A percentile compares a stretch with the other conserved stretches of the same genome.
phyloP scores from a whole-genome alignment of 2,329 filamentous ascomycete genomes.

The Phyllosticta paracitricarpa region DNA sequence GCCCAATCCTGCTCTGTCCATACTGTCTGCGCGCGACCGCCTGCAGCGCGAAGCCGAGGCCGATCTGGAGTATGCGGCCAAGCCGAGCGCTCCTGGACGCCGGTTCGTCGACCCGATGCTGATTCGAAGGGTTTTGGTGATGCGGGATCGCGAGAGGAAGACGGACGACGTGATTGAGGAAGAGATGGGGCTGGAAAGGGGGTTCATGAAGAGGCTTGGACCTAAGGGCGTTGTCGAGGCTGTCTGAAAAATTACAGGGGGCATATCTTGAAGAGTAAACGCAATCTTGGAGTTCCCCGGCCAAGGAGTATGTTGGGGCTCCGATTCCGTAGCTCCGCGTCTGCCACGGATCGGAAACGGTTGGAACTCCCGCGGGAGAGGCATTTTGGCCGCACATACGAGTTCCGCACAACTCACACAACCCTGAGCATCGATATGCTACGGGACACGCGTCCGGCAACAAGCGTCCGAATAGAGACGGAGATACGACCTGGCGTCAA shows the following conservation, averaged over 20 bases:
- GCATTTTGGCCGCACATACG: too few relatives aligned
- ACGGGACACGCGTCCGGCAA: too few relatives aligned
- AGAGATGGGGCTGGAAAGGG: constrained; percentile 6
- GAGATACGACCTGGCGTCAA: neutral
- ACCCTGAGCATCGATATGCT: too few relatives aligned
- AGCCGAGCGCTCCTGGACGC: constrained; percentile 31
- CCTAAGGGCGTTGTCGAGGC: constrained; percentile 2
- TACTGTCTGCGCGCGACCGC: constrained; percentile 42
- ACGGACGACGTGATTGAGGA: constrained; percentile 4
- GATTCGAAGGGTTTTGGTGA: constrained; percentile 18
- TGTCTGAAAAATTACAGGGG: neutral
- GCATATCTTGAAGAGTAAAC: neutral
- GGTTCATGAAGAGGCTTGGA: constrained; percentile 7
- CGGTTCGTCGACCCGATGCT: constrained; percentile 36
- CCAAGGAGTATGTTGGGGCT: too few relatives aligned
- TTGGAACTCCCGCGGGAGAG: too few relatives aligned
- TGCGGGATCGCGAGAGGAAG: constrained; percentile 3
- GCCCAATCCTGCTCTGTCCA: constrained; percentile 45
- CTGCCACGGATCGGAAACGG: too few relatives aligned
- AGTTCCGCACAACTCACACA: too few relatives aligned
- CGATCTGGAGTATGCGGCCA: constrained; percentile 39
- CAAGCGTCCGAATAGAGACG: too few relatives aligned
- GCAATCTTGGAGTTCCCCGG: too few relatives aligned
- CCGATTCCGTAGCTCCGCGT: too few relatives aligned
- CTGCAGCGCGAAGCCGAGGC: constrained; percentile 43